Evolutionary conservation across 371 early-diverging fungal genomes (phyloP).

Genomic region (Zancudomyces culisetae): DNA sequence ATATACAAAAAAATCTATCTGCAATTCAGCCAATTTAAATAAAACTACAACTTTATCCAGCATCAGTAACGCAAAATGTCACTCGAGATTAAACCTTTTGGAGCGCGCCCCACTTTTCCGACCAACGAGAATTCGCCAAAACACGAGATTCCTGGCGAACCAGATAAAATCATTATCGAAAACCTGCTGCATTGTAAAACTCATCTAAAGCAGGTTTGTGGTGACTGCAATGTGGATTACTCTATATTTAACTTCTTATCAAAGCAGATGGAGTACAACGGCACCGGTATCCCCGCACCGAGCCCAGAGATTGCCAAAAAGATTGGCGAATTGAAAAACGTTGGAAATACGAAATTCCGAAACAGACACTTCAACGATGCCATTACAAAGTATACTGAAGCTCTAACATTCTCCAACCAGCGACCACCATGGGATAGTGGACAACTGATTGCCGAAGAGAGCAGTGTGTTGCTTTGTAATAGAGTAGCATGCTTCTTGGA

Average conservation of each 20-base stretch:
- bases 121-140: conserved; percentile 5
- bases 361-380: conserved; percentile 41
- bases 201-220: conserved; percentile 28
- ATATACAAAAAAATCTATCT: too few relatives aligned
- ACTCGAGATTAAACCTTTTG: conserved; percentile 8
- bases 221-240: conserved; percentile 28
- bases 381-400: conserved; percentile 48
- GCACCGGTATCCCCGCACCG: conserved; percentile 47
- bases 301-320: conserved; percentile 42
- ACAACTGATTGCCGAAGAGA: conserved; percentile 42
- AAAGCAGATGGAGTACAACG: conserved; percentile 27
- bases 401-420: conserved; percentile 42
- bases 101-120: conserved; percentile 22
- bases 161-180: conserved; percentile 12
- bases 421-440: conserved; percentile 62
- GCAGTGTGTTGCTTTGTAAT: conserved; percentile 45
- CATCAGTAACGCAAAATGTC: conserved; percentile 2
- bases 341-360: conserved; percentile 54
- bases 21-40: too few relatives aligned
- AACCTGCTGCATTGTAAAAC: conserved; percentile 27
- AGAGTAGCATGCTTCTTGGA: conserved; percentile 49
- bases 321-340: conserved; percentile 45
- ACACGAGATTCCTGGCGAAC: conserved; percentile 5
- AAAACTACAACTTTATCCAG: too few relatives aligned
- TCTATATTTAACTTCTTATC: conserved; percentile 30